Percentiles rank a stretch among this genome's conserved stretches.
Evolutionary conservation across 139 green algal genomes (phyloP).

Genomic region (Ettlia oleoabundans): DNA sequence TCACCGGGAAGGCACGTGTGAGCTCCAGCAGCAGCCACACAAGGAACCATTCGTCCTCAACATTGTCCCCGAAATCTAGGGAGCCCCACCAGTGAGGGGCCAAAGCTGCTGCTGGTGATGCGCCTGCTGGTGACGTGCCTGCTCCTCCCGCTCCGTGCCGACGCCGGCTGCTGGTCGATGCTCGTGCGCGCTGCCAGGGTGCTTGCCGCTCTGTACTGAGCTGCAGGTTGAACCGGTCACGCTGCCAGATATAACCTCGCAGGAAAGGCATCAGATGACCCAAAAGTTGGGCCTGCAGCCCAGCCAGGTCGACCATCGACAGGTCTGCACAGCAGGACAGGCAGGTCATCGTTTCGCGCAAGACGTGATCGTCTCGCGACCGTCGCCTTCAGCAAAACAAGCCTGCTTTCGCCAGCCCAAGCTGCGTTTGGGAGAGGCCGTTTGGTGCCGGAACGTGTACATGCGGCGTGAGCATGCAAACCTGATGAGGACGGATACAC

Average conservation of each 20-base stretch:
- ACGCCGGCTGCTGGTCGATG: not conserved
- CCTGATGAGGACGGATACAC: not conserved
- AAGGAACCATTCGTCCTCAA: conserved; percentile 93
- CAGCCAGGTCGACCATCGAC: not conserved
- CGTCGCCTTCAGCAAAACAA: no score
- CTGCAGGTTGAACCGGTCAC: conserved; percentile 49
- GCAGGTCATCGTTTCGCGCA: no score
- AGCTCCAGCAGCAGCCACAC: conserved; percentile 77
- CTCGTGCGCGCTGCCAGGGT: conserved; percentile 18
- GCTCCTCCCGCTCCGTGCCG: not conserved
- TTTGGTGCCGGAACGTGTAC: no score
- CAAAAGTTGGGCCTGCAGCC: conserved; percentile 9
- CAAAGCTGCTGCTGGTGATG: not conserved
- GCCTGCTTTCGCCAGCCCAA: no score
- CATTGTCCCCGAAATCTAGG: conserved; percentile 78
- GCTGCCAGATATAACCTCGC: conserved; percentile 61
- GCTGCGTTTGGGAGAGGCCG: no score
- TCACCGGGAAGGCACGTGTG: conserved; percentile 50
- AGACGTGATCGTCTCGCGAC: no score
- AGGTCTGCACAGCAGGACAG: not conserved
- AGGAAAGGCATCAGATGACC: conserved; percentile 21
- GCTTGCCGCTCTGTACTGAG: not conserved
- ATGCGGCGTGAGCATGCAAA: no score
- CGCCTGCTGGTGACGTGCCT: not conserved
- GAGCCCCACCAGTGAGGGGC: conserved; percentile 68